A percentile compares a stretch with the other conserved stretches of the same genome.
Evolutionary conservation across 1,284 basidiomycete genomes (phyloP).

Genomic region (Microbotryum saponariae): DNA sequence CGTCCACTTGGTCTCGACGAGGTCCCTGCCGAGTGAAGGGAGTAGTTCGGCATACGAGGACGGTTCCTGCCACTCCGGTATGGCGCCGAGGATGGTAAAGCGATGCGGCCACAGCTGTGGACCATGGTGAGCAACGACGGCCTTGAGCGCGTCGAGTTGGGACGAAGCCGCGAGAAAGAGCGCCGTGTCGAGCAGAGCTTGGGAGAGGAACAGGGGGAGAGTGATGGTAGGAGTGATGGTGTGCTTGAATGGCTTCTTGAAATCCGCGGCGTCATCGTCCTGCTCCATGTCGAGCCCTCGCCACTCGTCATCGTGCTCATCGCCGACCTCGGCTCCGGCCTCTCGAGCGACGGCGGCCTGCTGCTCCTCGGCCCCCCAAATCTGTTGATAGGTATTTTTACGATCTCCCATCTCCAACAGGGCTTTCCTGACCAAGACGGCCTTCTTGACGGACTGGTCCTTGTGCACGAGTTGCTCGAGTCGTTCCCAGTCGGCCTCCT

Average conservation of each 20-base stretch:
- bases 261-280: conserved; percentile 1
- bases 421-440: conserved; percentile 4
- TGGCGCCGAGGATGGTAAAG: conserved; percentile 57
- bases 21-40: conserved; percentile 48
- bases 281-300: conserved; percentile 22
- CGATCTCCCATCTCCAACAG: conserved; percentile 28
- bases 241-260: conserved; percentile 10
- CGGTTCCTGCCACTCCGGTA: conserved; percentile 65
- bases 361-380: conserved; percentile 10
- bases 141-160: conserved; percentile 53
- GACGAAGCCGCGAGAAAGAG: conserved; percentile 58
- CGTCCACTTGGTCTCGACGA: conserved; percentile 53
- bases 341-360: not conserved
- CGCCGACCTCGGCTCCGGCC: not conserved
- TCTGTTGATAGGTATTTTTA: conserved; percentile 19
- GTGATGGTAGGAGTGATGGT: conserved; percentile 46
- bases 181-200: conserved; percentile 54
- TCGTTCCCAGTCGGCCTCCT: conserved; percentile 5
- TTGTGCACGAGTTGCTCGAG: conserved; percentile 3
- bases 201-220: conserved; percentile 57
- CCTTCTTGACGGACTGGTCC: conserved; percentile 4
- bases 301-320: conserved; percentile 19
- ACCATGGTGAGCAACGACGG: conserved; percentile 55
- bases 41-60: conserved; percentile 56
- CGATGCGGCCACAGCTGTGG: conserved; percentile 59